These are phyloP conservation scores for Mucor lusitanicus DNA, from an alignment of 371 early-diverging fungal species.

Conservation along the genomic window DNA sequence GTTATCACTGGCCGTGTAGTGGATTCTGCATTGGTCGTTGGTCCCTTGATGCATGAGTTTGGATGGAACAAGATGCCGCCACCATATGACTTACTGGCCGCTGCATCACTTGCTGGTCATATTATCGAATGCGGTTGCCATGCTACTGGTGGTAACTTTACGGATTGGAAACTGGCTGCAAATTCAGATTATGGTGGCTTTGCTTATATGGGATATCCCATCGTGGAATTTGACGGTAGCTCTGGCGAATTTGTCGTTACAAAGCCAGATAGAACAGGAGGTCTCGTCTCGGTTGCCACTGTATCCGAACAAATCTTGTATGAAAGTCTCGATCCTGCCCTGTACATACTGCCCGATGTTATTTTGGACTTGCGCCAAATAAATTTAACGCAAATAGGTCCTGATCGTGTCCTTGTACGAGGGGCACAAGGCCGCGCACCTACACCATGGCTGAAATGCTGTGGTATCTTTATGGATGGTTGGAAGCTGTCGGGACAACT, in stretches of 20 bases:
- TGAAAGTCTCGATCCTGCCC: constrained; percentile 66
- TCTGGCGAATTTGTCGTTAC: constrained; percentile 43
- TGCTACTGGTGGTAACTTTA: constrained; percentile 75
- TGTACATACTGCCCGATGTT: constrained; percentile 65
- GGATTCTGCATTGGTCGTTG: constrained; percentile 60
- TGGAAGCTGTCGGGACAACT: constrained; percentile 66
- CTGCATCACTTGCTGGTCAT: constrained; percentile 72
- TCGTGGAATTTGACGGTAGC: constrained; percentile 63
- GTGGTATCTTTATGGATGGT: constrained; percentile 66
- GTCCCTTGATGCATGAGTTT: constrained; percentile 15
- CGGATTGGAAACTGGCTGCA: constrained; percentile 67
- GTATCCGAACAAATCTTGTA: constrained; percentile 74
- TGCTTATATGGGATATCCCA: constrained; percentile 71
- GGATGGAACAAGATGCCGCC: constrained; percentile 6
- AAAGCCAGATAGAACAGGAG: constrained; percentile 68
- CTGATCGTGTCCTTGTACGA: constrained; percentile 61
- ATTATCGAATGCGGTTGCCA: constrained; percentile 77
- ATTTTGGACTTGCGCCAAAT: constrained; percentile 58
- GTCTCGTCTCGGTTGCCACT: constrained; percentile 59
- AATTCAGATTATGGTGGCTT: constrained; percentile 58
- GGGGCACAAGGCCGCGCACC: constrained; percentile 65
- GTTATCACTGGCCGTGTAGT: constrained; percentile 76
- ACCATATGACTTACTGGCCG: constrained; percentile 59
- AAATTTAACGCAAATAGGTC: constrained; percentile 53
- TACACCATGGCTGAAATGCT: constrained; percentile 50